Conservation (phyloP, 805 yeast species). For the Yarrowia keelungensis region DNA sequence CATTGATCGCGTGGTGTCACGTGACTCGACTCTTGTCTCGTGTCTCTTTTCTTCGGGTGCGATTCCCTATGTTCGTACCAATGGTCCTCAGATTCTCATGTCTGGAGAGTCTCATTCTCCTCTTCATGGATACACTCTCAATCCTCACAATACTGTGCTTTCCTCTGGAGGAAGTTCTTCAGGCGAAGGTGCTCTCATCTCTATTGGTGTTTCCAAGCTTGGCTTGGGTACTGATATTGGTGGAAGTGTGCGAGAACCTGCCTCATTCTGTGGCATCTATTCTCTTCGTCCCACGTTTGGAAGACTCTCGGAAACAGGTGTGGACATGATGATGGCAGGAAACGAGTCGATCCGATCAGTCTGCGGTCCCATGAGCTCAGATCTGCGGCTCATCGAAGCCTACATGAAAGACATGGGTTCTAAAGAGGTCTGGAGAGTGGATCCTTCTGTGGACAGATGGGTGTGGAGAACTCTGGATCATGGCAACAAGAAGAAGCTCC, state of each 20-base stretch:
- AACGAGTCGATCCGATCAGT: conserved; percentile 53
- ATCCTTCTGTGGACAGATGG: conserved; percentile 58
- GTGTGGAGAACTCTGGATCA: conserved; percentile 53
- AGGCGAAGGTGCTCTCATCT: conserved; percentile 61
- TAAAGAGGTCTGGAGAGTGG: conserved; percentile 57
- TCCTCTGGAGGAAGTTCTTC: conserved; percentile 67
- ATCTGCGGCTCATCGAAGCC: conserved; percentile 52
- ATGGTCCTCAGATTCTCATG: conserved; percentile 61
- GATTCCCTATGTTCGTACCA: conserved; percentile 62
- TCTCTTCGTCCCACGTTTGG: conserved; percentile 59
- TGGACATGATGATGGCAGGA: conserved; percentile 52
- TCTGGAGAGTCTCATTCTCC: conserved; percentile 57
- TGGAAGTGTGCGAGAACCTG: conserved; percentile 61
- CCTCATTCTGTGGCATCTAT: conserved; percentile 55
- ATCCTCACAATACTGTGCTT: conserved; percentile 55
- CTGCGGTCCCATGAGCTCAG: conserved; percentile 58
- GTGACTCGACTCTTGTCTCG: conserved; percentile 52
- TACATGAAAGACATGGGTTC: conserved; percentile 53
- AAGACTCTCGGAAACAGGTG: conserved; percentile 53
- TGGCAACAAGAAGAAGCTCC: conserved; percentile 49
- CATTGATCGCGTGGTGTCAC: conserved; percentile 51
- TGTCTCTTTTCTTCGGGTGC: conserved; percentile 58
- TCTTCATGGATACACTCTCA: conserved; percentile 57
- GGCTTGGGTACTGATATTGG: conserved; percentile 66
- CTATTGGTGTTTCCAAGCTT: conserved; percentile 56